These are phyloP conservation scores for Acacia pycnantha DNA, from an alignment of 331 rosid genomes.

Conservation along the genomic window DNA sequence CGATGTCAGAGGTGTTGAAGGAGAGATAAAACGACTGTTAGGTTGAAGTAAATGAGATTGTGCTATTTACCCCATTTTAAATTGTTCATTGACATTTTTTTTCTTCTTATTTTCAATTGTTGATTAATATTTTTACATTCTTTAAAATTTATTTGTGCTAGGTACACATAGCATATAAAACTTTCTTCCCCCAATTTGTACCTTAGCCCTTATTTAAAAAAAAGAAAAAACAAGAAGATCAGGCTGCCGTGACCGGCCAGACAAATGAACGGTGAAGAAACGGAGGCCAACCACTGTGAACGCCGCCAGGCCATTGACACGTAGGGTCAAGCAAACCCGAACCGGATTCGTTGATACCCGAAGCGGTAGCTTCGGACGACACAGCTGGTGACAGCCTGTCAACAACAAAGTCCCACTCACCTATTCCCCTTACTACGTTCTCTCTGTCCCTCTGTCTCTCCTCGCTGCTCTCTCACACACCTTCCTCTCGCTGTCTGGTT, in stretches of 20 bases:
- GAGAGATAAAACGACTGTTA: no score
- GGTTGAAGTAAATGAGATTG: no score
- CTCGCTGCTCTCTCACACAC: background rate
- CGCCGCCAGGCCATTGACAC: conserved; percentile 71
- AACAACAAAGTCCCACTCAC: conserved; percentile 99
- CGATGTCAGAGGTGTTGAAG: no score
- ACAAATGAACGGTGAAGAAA: background rate
- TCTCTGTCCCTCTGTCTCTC: conserved; percentile 31
- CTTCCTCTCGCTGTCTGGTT: background rate
- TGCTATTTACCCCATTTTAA: no score
- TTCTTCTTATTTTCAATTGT: no score
- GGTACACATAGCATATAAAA: no score
- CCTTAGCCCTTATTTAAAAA: no score
- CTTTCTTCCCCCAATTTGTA: no score
- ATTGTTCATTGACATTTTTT: no score
- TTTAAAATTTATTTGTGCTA: no score
- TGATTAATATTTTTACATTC: no score
- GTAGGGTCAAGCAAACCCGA: conserved; percentile 54
- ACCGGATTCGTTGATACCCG: conserved; percentile 43
- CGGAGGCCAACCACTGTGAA: conserved; percentile 22
- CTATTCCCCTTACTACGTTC: conserved; percentile 65
- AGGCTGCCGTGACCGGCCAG: background rate
- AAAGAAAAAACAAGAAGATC: no score
- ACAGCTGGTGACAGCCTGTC: conserved; percentile 99
- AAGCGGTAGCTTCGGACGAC: conserved; percentile 59